Evolutionary conservation across 176 grass and related monocot genomes (phyloP).

Genomic region (Eleusine indica): DNA sequence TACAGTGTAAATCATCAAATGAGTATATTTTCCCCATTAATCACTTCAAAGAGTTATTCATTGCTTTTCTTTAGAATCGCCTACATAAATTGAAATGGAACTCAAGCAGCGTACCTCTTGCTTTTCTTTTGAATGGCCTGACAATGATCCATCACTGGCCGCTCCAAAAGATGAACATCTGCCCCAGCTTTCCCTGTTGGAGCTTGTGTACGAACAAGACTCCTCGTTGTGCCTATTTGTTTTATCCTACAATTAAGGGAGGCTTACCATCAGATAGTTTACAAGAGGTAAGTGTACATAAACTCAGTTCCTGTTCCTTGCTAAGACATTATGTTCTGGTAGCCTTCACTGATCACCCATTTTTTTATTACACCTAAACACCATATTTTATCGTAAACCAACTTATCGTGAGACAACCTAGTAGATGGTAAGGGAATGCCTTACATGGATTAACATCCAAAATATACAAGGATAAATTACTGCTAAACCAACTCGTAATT

Average conservation of each 20-base stretch:
- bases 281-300: not conserved
- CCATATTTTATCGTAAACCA: slow-evolving; percentile 1
- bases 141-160: slow-evolving; percentile 61
- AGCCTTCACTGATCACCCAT: not conserved
- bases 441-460: not conserved
- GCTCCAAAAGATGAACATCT: slow-evolving; percentile 90
- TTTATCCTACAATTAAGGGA: slow-evolving; percentile 63
- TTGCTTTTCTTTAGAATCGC: not conserved
- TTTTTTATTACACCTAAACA: not conserved
- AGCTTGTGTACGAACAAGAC: slow-evolving; percentile 80
- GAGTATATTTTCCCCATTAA: not conserved
- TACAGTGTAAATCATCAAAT: slow-evolving; percentile 24
- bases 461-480: not conserved
- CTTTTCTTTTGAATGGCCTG: slow-evolving; percentile 57
- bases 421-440: not conserved
- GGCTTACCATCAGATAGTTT: slow-evolving; percentile 24
- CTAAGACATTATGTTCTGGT: slow-evolving; percentile 22
- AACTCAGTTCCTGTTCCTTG: not conserved
- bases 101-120: slow-evolving; percentile 50
- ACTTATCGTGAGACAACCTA: not conserved
- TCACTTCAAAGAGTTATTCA: not conserved
- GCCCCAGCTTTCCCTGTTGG: slow-evolving; percentile 89
- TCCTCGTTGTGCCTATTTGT: slow-evolving; percentile 60
- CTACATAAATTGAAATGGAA: slow-evolving; percentile 14
- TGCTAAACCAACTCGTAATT: slow-evolving; percentile 14